These are phyloP conservation scores for Bruguiera parviflora DNA, from an alignment of 345 rosid species.

Conservation along the genomic window DNA sequence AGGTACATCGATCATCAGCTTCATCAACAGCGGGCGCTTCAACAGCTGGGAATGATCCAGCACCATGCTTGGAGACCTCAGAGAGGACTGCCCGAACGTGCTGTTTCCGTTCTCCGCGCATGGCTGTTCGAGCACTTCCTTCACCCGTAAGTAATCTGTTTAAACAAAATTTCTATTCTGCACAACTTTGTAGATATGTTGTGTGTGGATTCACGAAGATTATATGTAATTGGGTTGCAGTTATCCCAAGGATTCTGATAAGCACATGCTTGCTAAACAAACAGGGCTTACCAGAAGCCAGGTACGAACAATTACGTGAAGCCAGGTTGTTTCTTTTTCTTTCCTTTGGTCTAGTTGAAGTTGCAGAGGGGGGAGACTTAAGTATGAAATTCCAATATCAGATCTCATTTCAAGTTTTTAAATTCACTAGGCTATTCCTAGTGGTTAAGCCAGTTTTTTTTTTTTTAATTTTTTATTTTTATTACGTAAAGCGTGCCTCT, in stretches of 20 bases:
- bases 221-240: constrained; percentile 23
- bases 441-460: constrained; percentile 47
- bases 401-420: too few species aligned
- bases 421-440: too few species aligned
- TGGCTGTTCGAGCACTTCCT: constrained; percentile 92
- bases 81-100: constrained; percentile 77
- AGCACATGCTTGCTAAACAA: constrained; percentile 74
- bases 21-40: constrained; percentile 50
- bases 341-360: too few species aligned
- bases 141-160: constrained; percentile 55
- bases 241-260: constrained; percentile 80
- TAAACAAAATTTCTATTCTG: not conserved
- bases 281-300: constrained; percentile 81
- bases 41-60: constrained; percentile 53
- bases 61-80: constrained; percentile 76
- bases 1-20: constrained; percentile 50
- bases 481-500: not conserved
- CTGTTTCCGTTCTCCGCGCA: constrained; percentile 68
- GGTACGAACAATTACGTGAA: constrained; percentile 51
- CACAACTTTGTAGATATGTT: too few species aligned
- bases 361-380: too few species aligned
- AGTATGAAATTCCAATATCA: too few species aligned
- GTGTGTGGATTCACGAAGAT: not conserved
- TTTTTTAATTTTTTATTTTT: too few species aligned
- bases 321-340: constrained; percentile 44